phyloP scores from a whole-genome alignment of 352 stramenopile genomes.

The Globisporangium sylvaticum region DNA sequence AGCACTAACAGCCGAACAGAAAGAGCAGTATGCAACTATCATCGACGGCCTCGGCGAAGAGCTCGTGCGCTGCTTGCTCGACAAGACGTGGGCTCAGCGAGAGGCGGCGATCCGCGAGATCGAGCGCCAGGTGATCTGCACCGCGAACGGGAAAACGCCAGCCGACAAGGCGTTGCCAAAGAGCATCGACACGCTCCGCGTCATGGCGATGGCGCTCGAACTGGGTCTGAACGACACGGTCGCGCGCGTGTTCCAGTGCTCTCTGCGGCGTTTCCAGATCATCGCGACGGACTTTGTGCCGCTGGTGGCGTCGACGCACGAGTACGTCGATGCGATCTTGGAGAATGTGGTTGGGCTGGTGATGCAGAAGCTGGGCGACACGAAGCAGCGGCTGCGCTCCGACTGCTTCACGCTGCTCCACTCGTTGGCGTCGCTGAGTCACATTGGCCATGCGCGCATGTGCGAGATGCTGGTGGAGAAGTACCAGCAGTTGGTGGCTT shows the following conservation, averaged over 20 bases:
- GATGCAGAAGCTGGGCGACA: slow-evolving; percentile 73
- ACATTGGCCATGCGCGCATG: slow-evolving; percentile 60
- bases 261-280: slow-evolving; percentile 65
- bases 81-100: slow-evolving; percentile 76
- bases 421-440: slow-evolving; percentile 46
- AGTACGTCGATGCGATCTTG: slow-evolving; percentile 57
- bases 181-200: slow-evolving; percentile 49
- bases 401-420: slow-evolving; percentile 74
- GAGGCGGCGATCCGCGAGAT: slow-evolving; percentile 74
- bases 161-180: slow-evolving; percentile 48
- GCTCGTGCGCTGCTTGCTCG: slow-evolving; percentile 70
- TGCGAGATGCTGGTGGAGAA: slow-evolving; percentile 62
- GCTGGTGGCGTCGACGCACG: slow-evolving; percentile 34
- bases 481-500: slow-evolving; percentile 36
- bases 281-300: slow-evolving; percentile 70
- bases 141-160: slow-evolving; percentile 37
- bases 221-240: slow-evolving; percentile 74
- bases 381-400: slow-evolving; percentile 65
- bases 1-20: slow-evolving; percentile 59
- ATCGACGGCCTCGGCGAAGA: slow-evolving; percentile 64
- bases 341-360: slow-evolving; percentile 54
- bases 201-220: slow-evolving; percentile 57
- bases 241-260: slow-evolving; percentile 74
- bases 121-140: slow-evolving; percentile 59
- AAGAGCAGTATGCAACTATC: slow-evolving; percentile 38